Evolutionary conservation across 2,329 filamentous ascomycete genomes (phyloP), one percentile per base, ranked within the genome.

Genomic region (Colletotrichum orbiculare): DNA sequence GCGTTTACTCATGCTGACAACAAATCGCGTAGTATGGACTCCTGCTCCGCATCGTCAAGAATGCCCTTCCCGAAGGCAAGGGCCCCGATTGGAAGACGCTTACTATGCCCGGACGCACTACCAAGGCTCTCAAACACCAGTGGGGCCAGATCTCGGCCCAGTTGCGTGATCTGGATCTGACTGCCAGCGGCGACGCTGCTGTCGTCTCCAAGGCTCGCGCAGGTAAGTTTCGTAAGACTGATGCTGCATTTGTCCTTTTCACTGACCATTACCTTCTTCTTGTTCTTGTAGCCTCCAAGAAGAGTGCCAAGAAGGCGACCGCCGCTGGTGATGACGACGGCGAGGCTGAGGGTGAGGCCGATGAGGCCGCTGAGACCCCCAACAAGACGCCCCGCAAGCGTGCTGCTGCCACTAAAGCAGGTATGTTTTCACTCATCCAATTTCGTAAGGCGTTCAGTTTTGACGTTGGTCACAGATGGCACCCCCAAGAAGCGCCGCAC

Each of bases 81-180:
- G 15, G 69, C 6, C 77, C 80, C 67, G 76, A 77, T 49, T 81
- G 78, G 78, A 60, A 66, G 2, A 67, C 66, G 3, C 69, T 81
- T 34, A 68, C 70, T 33, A 78, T 81, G 72, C 74, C 76, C 0
- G 76, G 75, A 0, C 76, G 79, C 8, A 79, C 77, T 2, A 62
- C 69, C 25, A 81, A 81, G 65, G 77, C 76, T 2, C 67, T 81
- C 0, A 71, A 77, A 66, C 75, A 77, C 46, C 72, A 74, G 60
- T 81, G 78, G 78, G 74, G 73, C 1, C 73, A 71, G 10, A 72
- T 80, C 25, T 73, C 74, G 34, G 79, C 79, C 38, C 68, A 71
- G 3, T 73, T 79, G 9, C 69, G 71, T 0, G 78, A 79, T 0
- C 69, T 81, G 13, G 77, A 79, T 53, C 64, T 73, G 2, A 52